Conservation (phyloP, 2,329 filamentous ascomycete species). For the Ophiosphaerella korrae region DNA sequence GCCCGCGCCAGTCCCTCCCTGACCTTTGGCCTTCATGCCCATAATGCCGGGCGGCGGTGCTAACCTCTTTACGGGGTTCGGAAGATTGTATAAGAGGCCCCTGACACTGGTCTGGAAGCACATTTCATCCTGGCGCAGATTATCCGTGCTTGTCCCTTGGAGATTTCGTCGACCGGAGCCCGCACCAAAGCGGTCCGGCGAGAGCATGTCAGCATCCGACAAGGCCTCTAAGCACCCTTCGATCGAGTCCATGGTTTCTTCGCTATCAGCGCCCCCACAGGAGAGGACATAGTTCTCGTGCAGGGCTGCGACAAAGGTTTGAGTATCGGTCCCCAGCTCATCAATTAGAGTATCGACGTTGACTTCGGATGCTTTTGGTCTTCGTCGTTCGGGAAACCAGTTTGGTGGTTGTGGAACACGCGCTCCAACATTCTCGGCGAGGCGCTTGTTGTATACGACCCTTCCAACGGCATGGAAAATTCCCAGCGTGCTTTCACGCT, state of each 20-base stretch:
- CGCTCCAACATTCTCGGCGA: constrained; percentile 48
- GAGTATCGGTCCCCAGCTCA: constrained; percentile 88
- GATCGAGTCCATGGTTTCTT: constrained; percentile 73
- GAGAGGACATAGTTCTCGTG: constrained; percentile 94
- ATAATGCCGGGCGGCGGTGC: constrained; percentile 47
- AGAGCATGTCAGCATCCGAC: constrained; percentile 86
- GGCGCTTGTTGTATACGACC: constrained; percentile 93
- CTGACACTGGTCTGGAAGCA: constrained; percentile 89
- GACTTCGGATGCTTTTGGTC: constrained; percentile 52
- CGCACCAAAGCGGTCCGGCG: constrained; percentile 71
- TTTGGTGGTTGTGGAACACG: constrained; percentile 52
- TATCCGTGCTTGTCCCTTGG: constrained; percentile 65
- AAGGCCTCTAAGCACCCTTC: constrained; percentile 85
- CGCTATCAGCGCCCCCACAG: constrained; percentile 67
- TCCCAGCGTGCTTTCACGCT: constrained; percentile 85
- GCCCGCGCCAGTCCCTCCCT: constrained; percentile 18
- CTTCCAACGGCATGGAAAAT: constrained; percentile 97
- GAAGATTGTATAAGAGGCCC: constrained; percentile 83
- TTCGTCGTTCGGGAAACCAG: constrained; percentile 52
- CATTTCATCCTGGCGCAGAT: constrained; percentile 89
- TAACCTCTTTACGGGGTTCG: constrained; percentile 76
- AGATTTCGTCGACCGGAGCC: constrained; percentile 57
- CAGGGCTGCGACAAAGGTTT: constrained; percentile 85
- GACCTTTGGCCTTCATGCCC: constrained; percentile 38
- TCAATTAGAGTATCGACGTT: constrained; percentile 76